Percentiles rank a stretch among this genome's conserved stretches.
phyloP scores from a whole-genome alignment of 2,329 filamentous ascomycete species.

The Trichoderma sp. region DNA sequence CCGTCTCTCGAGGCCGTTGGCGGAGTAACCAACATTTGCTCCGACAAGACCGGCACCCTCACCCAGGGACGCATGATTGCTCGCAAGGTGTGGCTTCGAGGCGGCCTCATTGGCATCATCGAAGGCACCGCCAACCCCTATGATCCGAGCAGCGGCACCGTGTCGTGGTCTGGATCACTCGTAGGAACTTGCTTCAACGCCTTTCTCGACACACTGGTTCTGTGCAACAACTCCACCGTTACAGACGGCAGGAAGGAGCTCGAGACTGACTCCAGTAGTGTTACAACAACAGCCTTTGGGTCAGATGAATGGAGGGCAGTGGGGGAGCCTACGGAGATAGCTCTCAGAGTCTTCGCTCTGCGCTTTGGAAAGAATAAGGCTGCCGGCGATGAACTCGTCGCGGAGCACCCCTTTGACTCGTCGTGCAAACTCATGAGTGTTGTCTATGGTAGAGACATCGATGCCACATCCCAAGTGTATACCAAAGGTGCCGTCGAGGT shows the following conservation, averaged over 20 bases:
- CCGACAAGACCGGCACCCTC: constrained; percentile 67
- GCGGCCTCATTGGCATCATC: constrained; percentile 51
- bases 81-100: constrained; percentile 58
- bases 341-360: constrained; percentile 69
- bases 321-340: constrained; percentile 70
- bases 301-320: constrained; percentile 54
- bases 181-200: constrained; percentile 41
- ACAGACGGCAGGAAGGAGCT: constrained; percentile 46
- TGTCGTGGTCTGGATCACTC: constrained; percentile 43
- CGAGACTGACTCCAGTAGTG: constrained; percentile 46
- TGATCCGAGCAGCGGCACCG: constrained; percentile 56
- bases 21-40: constrained; percentile 67
- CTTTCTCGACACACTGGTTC: constrained; percentile 54
- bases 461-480: constrained; percentile 43
- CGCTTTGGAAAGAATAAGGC: constrained; percentile 57
- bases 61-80: constrained; percentile 66
- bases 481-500: constrained; percentile 59
- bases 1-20: constrained; percentile 64
- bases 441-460: constrained; percentile 48
- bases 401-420: constrained; percentile 71
- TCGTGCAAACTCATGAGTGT: constrained; percentile 73
- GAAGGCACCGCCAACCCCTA: constrained; percentile 56
- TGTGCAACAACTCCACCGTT: constrained; percentile 59
- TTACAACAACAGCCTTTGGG: constrained; percentile 45
- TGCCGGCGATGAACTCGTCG: constrained; percentile 47